Conservation (phyloP, 345 rosid genomes). For the Rhodamnia argentea region DNA sequence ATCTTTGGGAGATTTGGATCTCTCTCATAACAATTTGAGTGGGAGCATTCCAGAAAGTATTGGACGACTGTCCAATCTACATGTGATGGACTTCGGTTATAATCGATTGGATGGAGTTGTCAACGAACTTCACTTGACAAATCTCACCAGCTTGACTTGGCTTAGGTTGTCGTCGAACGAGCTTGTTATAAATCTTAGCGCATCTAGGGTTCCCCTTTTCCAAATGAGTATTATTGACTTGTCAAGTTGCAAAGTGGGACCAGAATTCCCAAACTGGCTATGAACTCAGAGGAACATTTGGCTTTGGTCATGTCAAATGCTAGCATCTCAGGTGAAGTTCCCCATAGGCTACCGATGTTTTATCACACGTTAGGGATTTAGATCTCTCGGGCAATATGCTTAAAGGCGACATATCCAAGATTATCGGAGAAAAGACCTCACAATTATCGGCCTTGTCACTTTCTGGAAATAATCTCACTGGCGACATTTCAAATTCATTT, state of each 20-base stretch:
- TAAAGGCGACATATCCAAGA: rapidly evolving
- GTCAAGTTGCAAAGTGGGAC: too few species aligned
- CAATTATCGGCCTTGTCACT: not conserved
- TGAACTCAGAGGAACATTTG: too few species aligned
- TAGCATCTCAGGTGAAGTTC: too few species aligned
- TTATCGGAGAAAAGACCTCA: not conserved
- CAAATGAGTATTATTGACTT: too few species aligned
- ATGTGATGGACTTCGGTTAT: not conserved
- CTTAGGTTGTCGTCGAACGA: rapidly evolving
- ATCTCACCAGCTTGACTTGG: conserved; percentile 3
- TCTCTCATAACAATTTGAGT: not conserved
- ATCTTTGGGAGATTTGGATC: not conserved
- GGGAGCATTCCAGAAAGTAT: conserved; percentile 7
- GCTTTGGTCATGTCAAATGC: too few species aligned
- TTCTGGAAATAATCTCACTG: not conserved
- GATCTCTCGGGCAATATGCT: not conserved
- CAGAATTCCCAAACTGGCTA: too few species aligned
- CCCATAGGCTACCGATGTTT: not conserved
- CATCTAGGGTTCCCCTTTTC: not conserved
- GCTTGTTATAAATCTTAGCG: not conserved
- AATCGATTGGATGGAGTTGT: conserved; percentile 10
- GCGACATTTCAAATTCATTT: not conserved
- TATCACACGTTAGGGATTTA: rapidly evolving
- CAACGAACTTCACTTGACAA: conserved; percentile 9
- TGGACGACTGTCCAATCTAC: not conserved